Conservation (phyloP, 176 grass and related monocot genomes). For the Luzula sylvatica region DNA sequence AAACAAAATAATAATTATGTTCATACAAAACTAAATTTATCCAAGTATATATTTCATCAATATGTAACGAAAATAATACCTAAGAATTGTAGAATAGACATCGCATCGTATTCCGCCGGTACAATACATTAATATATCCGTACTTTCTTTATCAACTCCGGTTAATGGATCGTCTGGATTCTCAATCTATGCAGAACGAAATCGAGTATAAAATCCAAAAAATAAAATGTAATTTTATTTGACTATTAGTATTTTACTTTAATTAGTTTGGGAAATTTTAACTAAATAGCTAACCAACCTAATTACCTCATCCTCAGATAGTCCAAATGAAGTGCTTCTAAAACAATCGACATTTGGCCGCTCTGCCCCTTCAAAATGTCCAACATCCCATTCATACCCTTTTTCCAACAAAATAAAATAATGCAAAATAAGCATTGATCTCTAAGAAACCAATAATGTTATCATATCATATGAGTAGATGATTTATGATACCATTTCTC, state of each 20-base stretch:
- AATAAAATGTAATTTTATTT: neutral
- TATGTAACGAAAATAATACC: conserved; percentile 25
- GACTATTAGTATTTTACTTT: neutral
- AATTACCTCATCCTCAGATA: conserved; percentile 50
- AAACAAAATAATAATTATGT: neutral
- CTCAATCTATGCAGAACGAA: conserved; percentile 29
- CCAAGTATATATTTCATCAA: neutral
- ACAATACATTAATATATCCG: conserved; percentile 94
- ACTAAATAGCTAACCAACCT: conserved; percentile 7
- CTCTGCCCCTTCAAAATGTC: conserved; percentile 90
- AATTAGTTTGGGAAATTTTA: neutral
- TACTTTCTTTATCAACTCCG: conserved; percentile 57
- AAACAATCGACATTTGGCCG: conserved; percentile 88
- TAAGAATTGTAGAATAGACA: conserved; percentile 81
- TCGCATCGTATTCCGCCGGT: conserved; percentile 90
- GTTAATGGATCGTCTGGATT: conserved; percentile 47
- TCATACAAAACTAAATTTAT: neutral
- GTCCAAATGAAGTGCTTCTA: conserved; percentile 89
- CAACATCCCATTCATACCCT: conserved; percentile 99
- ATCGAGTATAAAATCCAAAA: neutral
- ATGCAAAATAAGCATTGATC: neutral
- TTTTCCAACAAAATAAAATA: conserved; percentile 2
- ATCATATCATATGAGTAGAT: neutral
- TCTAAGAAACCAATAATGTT: neutral
- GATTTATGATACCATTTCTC: conserved; percentile 61